phyloP scores from a whole-genome alignment of 768 basidiomycete species.

The Russula emetica region DNA sequence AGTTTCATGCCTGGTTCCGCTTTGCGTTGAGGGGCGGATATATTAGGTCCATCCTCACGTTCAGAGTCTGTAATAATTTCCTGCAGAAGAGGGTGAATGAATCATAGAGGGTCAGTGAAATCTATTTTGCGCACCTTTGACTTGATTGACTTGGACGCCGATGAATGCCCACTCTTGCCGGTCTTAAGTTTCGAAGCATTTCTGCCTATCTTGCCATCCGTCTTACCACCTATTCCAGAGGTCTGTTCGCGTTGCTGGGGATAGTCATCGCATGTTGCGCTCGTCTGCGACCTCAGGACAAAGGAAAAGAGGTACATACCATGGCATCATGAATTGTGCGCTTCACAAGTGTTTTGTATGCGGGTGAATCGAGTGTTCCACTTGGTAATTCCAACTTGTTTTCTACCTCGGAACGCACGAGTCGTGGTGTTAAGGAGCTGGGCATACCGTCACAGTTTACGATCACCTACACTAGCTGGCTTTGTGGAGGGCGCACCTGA shows the following conservation, averaged over 20 bases:
- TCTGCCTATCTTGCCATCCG: not conserved
- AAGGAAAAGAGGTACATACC: slow-evolving; percentile 3
- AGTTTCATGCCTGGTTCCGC: not conserved
- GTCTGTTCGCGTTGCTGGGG: not conserved
- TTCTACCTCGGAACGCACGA: slow-evolving; percentile 18
- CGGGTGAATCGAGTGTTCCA: slow-evolving; percentile 1
- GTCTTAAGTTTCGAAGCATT: not conserved
- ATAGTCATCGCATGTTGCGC: not conserved
- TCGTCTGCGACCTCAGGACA: not conserved
- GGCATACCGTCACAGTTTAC: not conserved
- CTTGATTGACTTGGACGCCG: slow-evolving; percentile 11
- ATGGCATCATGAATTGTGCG: slow-evolving; percentile 17
- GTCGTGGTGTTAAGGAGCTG: slow-evolving; percentile 22
- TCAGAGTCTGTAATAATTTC: slow-evolving; percentile 25
- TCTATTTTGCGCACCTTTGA: slow-evolving; percentile 12
- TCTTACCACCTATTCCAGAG: not conserved
- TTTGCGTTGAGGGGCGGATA: slow-evolving; percentile 8
- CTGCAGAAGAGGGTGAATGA: not conserved
- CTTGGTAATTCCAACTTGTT: slow-evolving; percentile 1
- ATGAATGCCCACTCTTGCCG: slow-evolving; percentile 1
- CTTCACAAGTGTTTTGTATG: slow-evolving; percentile 16
- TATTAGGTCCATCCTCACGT: not conserved
- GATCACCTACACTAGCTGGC: not conserved
- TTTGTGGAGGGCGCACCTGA: not conserved
- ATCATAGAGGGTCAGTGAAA: not conserved